Percentiles rank a stretch among this genome's conserved stretches.
phyloP scores from a whole-genome alignment of 805 yeast species.

The Clavispora asparagi region DNA sequence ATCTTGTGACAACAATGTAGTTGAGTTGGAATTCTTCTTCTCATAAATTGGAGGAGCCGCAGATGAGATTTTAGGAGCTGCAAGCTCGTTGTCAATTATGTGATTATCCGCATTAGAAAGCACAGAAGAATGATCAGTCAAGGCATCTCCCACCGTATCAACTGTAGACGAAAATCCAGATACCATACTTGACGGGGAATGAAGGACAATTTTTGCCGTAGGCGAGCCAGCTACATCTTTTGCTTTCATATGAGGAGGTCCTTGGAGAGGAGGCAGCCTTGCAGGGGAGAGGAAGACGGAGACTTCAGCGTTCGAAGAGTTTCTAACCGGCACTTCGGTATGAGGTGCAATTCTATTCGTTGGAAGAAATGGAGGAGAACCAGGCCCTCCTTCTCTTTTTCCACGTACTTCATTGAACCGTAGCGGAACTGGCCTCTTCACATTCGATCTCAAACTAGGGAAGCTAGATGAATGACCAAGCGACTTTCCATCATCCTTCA shows the following conservation, averaged over 20 bases:
- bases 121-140: conserved; percentile 4
- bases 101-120: conserved; percentile 1
- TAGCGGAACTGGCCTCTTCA: conserved; percentile 1
- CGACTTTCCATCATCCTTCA: background rate
- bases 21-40: background rate
- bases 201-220: background rate
- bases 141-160: conserved; percentile 1
- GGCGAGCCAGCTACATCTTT: background rate
- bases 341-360: background rate
- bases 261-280: background rate
- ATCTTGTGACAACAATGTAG: background rate
- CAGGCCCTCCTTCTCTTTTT: background rate
- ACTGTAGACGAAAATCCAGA: conserved; percentile 3
- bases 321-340: background rate
- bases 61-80: background rate
- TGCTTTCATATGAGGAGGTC: background rate
- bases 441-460: conserved; percentile 13
- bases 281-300: background rate
- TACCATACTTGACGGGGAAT: conserved; percentile 3
- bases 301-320: background rate
- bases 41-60: background rate
- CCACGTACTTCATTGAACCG: background rate
- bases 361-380: background rate
- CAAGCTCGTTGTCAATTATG: background rate
- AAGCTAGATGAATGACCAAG: conserved; percentile 21